Percentiles rank a stretch among this genome's conserved stretches.
These are phyloP conservation scores for Vaccinium corymbosum DNA, from an alignment of 148 eudicot genomes.

Conservation along the genomic window DNA sequence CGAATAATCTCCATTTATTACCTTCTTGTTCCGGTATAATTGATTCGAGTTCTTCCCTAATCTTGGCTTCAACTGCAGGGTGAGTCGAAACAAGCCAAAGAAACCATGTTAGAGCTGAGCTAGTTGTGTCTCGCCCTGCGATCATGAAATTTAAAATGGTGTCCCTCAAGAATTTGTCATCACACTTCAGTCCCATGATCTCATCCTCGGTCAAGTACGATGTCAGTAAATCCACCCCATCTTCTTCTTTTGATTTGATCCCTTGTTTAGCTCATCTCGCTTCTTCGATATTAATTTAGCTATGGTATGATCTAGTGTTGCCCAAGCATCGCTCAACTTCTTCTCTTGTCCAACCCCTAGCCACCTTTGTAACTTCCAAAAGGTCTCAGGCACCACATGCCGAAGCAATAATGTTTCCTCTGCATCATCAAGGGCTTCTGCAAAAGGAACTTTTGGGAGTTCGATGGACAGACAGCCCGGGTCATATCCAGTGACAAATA, in stretches of 20 bases:
- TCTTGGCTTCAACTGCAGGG: neutral
- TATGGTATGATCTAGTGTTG: slow-evolving; percentile 35
- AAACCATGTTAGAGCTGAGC: neutral
- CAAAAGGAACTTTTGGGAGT: slow-evolving; percentile 31
- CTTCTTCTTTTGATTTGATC: slow-evolving; percentile 7
- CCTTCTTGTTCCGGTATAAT: neutral
- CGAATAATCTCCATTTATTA: neutral
- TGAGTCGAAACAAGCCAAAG: slow-evolving; percentile 5
- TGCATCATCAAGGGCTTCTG: slow-evolving; percentile 46
- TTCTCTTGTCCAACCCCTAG: slow-evolving; percentile 43
- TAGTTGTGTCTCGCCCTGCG: neutral
- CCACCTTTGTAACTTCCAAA: slow-evolving; percentile 59
- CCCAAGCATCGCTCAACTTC: slow-evolving; percentile 34
- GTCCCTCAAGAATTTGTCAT: slow-evolving; percentile 34
- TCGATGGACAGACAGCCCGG: slow-evolving; percentile 36
- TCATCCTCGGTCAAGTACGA: slow-evolving; percentile 26
- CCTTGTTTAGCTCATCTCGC: slow-evolving; percentile 17
- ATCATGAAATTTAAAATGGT: neutral
- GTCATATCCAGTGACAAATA: slow-evolving; percentile 41
- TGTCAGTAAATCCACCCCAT: slow-evolving; percentile 31
- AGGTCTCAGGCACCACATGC: slow-evolving; percentile 33
- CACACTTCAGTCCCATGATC: neutral
- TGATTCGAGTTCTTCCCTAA: neutral
- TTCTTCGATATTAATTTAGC: slow-evolving; percentile 26
- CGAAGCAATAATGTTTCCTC: slow-evolving; percentile 41